A percentile compares a stretch with the other conserved stretches of the same genome.
phyloP scores from a whole-genome alignment of 2,329 filamentous ascomycete species.

The Hypoxylon sp. region DNA sequence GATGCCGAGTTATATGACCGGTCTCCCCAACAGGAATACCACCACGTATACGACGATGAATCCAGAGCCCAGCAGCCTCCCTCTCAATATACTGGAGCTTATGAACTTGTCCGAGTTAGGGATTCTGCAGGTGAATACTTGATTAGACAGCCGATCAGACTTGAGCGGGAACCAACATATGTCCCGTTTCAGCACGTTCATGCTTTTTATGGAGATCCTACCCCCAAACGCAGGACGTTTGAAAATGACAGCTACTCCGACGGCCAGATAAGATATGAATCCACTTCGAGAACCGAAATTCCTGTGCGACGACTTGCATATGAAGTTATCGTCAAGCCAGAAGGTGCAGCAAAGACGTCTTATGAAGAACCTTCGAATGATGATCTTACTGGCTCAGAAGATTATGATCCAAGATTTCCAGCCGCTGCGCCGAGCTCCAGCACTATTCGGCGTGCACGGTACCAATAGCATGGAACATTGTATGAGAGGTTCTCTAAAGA shows the following conservation, averaged over 20 bases:
- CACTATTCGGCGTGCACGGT: constrained; percentile 27
- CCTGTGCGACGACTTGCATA: constrained; percentile 16
- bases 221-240: constrained; percentile 39
- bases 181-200: constrained; percentile 17
- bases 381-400: constrained; percentile 55
- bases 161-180: constrained; percentile 50
- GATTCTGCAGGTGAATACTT: constrained; percentile 64
- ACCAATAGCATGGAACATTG: constrained; percentile 23
- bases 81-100: constrained; percentile 55
- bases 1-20: constrained; percentile 53
- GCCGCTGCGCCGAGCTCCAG: constrained; percentile 48
- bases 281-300: constrained; percentile 31
- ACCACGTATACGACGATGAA: constrained; percentile 54
- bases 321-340: not conserved
- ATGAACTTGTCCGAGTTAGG: constrained; percentile 64
- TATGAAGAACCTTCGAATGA: constrained; percentile 28
- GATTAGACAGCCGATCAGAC: constrained; percentile 60
- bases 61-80: constrained; percentile 47
- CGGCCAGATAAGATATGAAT: constrained; percentile 28
- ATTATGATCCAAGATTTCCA: constrained; percentile 63
- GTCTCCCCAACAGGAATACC: constrained; percentile 55
- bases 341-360: constrained; percentile 23
- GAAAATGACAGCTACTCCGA: constrained; percentile 16
- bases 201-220: constrained; percentile 45
- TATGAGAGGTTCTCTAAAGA: not conserved